Evolutionary conservation across 495 filamentous ascomycete genomes (phyloP).

Genomic region (Aspergillus mulundensis): DNA sequence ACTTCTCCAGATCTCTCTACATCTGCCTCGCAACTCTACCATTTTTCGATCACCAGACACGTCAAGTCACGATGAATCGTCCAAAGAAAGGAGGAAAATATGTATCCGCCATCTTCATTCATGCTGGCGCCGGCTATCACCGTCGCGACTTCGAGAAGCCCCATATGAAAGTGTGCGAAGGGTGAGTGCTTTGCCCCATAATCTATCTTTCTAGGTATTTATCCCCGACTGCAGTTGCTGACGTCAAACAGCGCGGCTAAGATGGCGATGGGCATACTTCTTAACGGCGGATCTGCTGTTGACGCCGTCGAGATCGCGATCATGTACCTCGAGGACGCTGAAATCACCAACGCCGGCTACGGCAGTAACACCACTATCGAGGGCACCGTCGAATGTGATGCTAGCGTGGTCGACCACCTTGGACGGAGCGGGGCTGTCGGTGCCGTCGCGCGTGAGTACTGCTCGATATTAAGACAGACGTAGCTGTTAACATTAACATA

Average conservation of each 20-base stretch:
- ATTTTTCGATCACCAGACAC: background rate
- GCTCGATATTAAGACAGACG: background rate
- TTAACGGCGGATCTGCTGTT: slow-evolving; percentile 70
- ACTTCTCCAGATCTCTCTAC: background rate
- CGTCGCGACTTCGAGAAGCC: slow-evolving; percentile 74
- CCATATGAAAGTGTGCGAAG: slow-evolving; percentile 79
- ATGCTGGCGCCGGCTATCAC: slow-evolving; percentile 95
- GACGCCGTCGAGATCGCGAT: slow-evolving; percentile 94
- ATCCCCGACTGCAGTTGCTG: slow-evolving; percentile 1
- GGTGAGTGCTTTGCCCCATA: slow-evolving; percentile 55
- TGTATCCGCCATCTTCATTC: slow-evolving; percentile 78
- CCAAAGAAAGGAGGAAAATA: slow-evolving; percentile 35
- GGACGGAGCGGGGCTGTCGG: slow-evolving; percentile 91
- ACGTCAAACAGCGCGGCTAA: slow-evolving; percentile 62
- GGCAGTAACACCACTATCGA: slow-evolving; percentile 93
- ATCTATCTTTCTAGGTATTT: background rate
- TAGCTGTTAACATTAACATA: slow-evolving; percentile 3
- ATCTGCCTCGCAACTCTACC: background rate
- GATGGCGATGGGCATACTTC: slow-evolving; percentile 73
- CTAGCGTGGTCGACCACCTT: slow-evolving; percentile 82
- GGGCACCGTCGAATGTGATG: slow-evolving; percentile 90
- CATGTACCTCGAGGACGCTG: slow-evolving; percentile 79
- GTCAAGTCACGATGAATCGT: slow-evolving; percentile 23
- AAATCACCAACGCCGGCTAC: slow-evolving; percentile 94
- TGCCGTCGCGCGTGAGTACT: slow-evolving; percentile 73